Conservation (phyloP, 495 filamentous ascomycete species). For the Penicilliopsis zonata region DNA sequence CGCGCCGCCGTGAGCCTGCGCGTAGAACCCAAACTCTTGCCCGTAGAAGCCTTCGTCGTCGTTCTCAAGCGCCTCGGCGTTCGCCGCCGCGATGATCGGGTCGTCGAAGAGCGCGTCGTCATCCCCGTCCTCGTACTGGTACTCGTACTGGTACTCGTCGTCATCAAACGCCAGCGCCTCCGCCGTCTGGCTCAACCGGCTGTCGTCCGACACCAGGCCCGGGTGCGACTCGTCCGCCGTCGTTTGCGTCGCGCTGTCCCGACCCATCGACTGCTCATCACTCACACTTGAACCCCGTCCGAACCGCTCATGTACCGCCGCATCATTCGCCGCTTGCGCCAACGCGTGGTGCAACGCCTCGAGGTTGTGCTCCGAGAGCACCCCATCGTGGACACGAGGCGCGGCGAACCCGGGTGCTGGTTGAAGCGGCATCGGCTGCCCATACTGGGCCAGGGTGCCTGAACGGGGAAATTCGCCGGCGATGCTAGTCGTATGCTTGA, state of each 20-base stretch:
- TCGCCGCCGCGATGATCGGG: constrained; percentile 85
- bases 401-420: constrained; percentile 17
- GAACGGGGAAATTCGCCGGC: constrained; percentile 31
- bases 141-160: constrained; percentile 38
- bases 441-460: constrained; percentile 9
- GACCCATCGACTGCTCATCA: constrained; percentile 19
- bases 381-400: constrained; percentile 23
- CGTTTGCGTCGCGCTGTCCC: constrained; percentile 19
- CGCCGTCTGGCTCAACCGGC: constrained; percentile 29
- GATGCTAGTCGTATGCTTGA: constrained; percentile 30
- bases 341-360: constrained; percentile 72
- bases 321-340: constrained; percentile 62
- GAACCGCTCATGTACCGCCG: constrained; percentile 59
- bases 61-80: constrained; percentile 83
- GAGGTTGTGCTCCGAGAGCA: constrained; percentile 46
- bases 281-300: constrained; percentile 38
- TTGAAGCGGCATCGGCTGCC: constrained; percentile 15
- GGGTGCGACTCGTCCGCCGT: constrained; percentile 36
- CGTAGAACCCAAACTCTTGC: constrained; percentile 96
- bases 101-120: constrained; percentile 68
- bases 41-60: constrained; percentile 92
- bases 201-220: constrained; percentile 33
- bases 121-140: constrained; percentile 31
- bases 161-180: constrained; percentile 26
- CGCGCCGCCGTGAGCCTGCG: constrained; percentile 40